phyloP scores from a whole-genome alignment of 2,329 filamentous ascomycete species.

The Dothideomycetes sp. region DNA sequence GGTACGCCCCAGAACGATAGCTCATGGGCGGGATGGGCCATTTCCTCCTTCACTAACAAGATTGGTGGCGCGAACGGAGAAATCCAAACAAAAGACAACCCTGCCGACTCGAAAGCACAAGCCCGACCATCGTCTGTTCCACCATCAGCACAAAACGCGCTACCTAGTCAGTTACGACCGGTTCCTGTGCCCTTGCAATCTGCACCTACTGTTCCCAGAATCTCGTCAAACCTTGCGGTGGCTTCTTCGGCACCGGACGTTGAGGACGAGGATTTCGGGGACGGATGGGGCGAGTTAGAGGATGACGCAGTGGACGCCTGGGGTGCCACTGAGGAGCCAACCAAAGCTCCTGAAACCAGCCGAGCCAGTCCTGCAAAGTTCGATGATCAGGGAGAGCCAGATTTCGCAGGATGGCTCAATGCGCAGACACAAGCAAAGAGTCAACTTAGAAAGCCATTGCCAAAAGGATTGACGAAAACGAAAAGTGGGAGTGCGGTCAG shows the following conservation, averaged over 20 bases:
- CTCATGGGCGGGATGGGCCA: constrained; percentile 88
- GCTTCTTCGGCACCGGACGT: constrained; percentile 10
- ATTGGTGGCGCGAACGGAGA: constrained; percentile 73
- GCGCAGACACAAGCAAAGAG: constrained; percentile 72
- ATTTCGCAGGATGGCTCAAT: constrained; percentile 91
- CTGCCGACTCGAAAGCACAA: constrained; percentile 48
- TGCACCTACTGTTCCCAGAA: constrained; percentile 18
- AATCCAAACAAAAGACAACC: constrained; percentile 54
- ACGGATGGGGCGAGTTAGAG: constrained; percentile 60
- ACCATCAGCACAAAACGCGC: constrained; percentile 29
- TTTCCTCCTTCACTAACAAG: constrained; percentile 97
- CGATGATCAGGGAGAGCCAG: constrained; percentile 79
- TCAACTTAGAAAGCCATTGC: constrained; percentile 52
- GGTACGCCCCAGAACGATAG: constrained; percentile 60
- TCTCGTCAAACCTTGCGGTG: constrained; percentile 17
- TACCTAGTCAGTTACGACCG: constrained; percentile 13
- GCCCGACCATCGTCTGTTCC: constrained; percentile 44
- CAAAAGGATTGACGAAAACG: constrained; percentile 69
- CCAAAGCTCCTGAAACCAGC: constrained; percentile 17
- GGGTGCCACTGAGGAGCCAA: constrained; percentile 36
- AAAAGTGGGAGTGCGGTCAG: too few relatives aligned
- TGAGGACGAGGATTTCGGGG: constrained; percentile 48
- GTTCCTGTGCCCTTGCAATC: constrained; percentile 10
- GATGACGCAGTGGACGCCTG: constrained; percentile 45
- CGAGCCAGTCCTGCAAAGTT: constrained; percentile 38